Evolutionary conservation across 2,329 filamentous ascomycete species (phyloP).

Genomic region (Pyricularia grisea): DNA sequence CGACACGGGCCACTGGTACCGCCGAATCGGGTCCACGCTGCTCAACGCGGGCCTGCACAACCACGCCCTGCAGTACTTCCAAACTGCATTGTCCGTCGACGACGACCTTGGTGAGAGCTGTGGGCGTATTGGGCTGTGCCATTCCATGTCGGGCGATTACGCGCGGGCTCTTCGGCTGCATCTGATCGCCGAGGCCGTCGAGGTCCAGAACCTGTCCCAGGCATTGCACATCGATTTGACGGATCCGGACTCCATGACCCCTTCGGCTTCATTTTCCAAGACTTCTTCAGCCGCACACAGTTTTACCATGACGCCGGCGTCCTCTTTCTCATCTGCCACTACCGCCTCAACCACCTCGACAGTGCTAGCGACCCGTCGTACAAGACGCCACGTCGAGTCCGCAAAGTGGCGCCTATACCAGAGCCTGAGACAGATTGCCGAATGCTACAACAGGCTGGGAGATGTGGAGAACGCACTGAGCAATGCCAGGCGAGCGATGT

Average conservation of each 20-base stretch:
- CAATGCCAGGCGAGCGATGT: background rate
- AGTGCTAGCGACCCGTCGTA: background rate
- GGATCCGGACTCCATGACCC: background rate
- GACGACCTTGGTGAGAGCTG: constrained; percentile 48
- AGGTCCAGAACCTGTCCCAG: constrained; percentile 1
- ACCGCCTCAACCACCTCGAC: background rate
- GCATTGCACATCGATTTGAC: background rate
- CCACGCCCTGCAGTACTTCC: constrained; percentile 1
- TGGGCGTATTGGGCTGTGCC: constrained; percentile 38
- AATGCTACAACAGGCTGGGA: constrained; percentile 2
- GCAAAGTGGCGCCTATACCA: constrained; percentile 4
- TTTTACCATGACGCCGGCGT: background rate
- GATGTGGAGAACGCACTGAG: background rate
- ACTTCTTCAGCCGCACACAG: background rate
- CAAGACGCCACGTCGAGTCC: background rate
- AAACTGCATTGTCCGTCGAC: constrained; percentile 27
- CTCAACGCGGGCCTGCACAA: constrained; percentile 4
- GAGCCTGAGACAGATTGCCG: constrained; percentile 1
- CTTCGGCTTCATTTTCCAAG: background rate
- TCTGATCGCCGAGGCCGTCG: constrained; percentile 2
- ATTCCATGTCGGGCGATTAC: background rate
- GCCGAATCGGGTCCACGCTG: constrained; percentile 2
- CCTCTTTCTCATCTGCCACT: background rate
- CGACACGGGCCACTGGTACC: constrained; percentile 2
- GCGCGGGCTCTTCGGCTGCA: background rate